phyloP scores from a whole-genome alignment of 495 filamentous ascomycete species.

The Ascodesmis nigricans region DNA sequence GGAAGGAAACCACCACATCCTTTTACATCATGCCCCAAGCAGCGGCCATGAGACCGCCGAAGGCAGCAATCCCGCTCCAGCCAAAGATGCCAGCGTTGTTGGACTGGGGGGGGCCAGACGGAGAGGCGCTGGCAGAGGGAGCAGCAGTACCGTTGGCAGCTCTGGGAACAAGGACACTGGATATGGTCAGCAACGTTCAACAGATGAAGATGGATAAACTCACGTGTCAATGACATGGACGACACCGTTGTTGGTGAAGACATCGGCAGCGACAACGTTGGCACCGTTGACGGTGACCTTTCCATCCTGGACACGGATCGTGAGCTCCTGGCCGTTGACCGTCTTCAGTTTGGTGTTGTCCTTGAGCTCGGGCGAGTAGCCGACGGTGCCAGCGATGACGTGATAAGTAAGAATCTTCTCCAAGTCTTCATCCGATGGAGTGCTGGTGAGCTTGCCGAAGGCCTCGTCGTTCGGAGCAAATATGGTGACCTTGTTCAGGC shows the following conservation, averaged over 20 bases:
- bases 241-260: conserved; percentile 45
- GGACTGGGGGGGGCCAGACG: no score
- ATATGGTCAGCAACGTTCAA: no score
- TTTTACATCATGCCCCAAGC: no score
- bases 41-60: no score
- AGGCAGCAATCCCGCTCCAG: no score
- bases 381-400: conserved; percentile 31
- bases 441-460: conserved; percentile 33
- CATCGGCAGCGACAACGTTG: conserved; percentile 32
- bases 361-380: conserved; percentile 28
- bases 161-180: no score
- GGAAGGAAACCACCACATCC: no score
- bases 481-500: conserved; percentile 33
- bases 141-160: no score
- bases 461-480: conserved; percentile 39
- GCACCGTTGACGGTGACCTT: conserved; percentile 29
- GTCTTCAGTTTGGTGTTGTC: conserved; percentile 28
- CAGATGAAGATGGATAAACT: no score
- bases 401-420: conserved; percentile 34
- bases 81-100: no score
- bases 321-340: conserved; percentile 28
- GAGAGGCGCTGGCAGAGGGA: no score
- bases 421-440: conserved; percentile 29
- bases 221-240: conserved; percentile 41
- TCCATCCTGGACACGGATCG: conserved; percentile 29